Percentiles rank a stretch among this genome's conserved stretches.
Evolutionary conservation across 257 asterid species (phyloP).

Genomic region (Parsonsia alboflavescens): DNA sequence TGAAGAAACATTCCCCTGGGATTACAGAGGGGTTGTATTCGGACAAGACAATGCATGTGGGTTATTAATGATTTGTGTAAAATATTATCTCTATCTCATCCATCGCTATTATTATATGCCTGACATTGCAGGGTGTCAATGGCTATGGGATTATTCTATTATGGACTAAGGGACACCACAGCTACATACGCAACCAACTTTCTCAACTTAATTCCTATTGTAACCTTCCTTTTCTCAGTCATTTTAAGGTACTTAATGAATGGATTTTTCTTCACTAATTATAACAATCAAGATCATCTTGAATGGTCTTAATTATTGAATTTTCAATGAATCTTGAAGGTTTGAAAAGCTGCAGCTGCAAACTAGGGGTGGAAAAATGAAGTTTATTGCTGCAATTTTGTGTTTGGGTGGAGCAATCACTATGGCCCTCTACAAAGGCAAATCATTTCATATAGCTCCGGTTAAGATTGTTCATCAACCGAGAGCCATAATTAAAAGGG

Average conservation of each 20-base stretch:
- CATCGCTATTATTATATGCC: no score
- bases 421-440: conserved; percentile 46
- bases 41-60: not conserved
- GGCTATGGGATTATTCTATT: conserved; percentile 59
- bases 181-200: conserved; percentile 72
- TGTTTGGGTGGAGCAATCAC: conserved; percentile 56
- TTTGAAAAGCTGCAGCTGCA: conserved; percentile 34
- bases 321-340: conserved; percentile 19
- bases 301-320: not conserved
- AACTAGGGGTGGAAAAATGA: conserved; percentile 34
- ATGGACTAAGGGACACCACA: conserved; percentile 60
- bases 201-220: conserved; percentile 43
- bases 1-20: not conserved
- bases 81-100: no score
- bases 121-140: conserved; percentile 38
- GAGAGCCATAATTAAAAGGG: not conserved
- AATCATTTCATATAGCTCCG: conserved; percentile 24
- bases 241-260: conserved; percentile 34
- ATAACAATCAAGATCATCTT: no score
- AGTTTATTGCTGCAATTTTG: conserved; percentile 36
- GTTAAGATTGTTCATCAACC: not conserved
- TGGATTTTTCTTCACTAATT: not conserved
- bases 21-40: not conserved
- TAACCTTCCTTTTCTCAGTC: conserved; percentile 45
- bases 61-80: not conserved